Percentiles rank a stretch among this genome's conserved stretches.
Conservation (phyloP, 169 alveolate genomes). For the Ichthyophthirius multifiliis region DNA sequence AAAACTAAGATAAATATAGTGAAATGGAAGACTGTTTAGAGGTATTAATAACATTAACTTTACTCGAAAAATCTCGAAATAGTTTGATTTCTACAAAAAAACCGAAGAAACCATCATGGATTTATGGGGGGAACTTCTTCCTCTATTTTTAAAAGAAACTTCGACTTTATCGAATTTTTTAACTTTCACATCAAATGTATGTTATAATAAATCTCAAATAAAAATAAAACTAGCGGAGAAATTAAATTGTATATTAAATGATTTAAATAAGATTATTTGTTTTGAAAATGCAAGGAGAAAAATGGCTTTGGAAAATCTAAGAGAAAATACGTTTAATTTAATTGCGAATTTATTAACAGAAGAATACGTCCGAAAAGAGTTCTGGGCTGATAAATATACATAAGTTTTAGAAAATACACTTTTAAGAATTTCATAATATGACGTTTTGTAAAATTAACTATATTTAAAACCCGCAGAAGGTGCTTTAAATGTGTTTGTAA, state of each 20-base stretch:
- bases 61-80: not conserved
- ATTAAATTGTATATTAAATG: not conserved
- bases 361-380: not conserved
- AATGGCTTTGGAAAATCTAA: not conserved
- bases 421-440: not conserved
- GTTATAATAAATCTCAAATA: not conserved
- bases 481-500: not conserved
- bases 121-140: not conserved
- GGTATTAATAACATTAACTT: not conserved
- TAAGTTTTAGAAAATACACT: not conserved
- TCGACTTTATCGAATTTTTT: not conserved
- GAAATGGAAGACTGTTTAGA: slow-evolving; percentile 1
- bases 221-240: not conserved
- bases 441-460: not conserved
- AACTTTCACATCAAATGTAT: not conserved
- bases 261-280: not conserved
- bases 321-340: slow-evolving; percentile 19
- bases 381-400: not conserved
- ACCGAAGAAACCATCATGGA: not conserved
- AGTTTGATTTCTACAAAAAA: not conserved
- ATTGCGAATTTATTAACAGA: slow-evolving; percentile 31
- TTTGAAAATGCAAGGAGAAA: not conserved
- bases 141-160: not conserved
- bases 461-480: not conserved
- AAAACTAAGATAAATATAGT: not conserved